Evolutionary conservation across 768 basidiomycete genomes (phyloP).

Genomic region (Polyporus arcularius): DNA sequence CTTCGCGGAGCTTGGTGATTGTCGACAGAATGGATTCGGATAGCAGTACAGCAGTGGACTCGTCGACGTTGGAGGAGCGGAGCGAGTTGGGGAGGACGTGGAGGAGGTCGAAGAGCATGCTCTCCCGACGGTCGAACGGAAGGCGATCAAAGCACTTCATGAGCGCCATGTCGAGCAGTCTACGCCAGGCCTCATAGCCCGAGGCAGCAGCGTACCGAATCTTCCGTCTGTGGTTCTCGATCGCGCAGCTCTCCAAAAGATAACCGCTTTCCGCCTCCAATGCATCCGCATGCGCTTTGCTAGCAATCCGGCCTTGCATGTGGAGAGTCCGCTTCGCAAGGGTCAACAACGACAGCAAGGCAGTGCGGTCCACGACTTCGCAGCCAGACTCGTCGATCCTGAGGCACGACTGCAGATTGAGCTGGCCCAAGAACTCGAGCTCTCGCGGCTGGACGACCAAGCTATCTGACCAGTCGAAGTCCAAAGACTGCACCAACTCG

Average conservation of each 20-base stretch:
- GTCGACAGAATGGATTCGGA: constrained; percentile 81
- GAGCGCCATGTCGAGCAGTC: constrained; percentile 80
- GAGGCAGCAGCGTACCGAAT: constrained; percentile 68
- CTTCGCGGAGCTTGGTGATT: constrained; percentile 88
- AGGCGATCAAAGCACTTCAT: constrained; percentile 85
- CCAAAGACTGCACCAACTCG: constrained; percentile 83
- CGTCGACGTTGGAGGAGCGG: constrained; percentile 62
- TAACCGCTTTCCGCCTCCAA: constrained; percentile 70
- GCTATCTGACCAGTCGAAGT: constrained; percentile 87
- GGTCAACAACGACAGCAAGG: constrained; percentile 70
- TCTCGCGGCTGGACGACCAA: constrained; percentile 57
- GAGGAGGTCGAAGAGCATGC: constrained; percentile 87
- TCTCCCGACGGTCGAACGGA: constrained; percentile 80
- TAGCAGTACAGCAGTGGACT: constrained; percentile 77
- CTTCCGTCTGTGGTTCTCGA: constrained; percentile 87
- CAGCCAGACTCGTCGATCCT: constrained; percentile 72
- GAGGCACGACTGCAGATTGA: constrained; percentile 72
- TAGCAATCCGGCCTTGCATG: constrained; percentile 65
- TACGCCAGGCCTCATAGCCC: constrained; percentile 84
- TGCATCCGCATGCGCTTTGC: constrained; percentile 62
- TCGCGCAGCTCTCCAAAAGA: constrained; percentile 79
- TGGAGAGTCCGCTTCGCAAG: constrained; percentile 62
- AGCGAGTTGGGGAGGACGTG: constrained; percentile 76
- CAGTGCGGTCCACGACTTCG: constrained; percentile 77
- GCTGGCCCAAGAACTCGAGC: constrained; percentile 61